phyloP scores from a whole-genome alignment of 805 yeast genomes.

The Candida sphagnicola region DNA sequence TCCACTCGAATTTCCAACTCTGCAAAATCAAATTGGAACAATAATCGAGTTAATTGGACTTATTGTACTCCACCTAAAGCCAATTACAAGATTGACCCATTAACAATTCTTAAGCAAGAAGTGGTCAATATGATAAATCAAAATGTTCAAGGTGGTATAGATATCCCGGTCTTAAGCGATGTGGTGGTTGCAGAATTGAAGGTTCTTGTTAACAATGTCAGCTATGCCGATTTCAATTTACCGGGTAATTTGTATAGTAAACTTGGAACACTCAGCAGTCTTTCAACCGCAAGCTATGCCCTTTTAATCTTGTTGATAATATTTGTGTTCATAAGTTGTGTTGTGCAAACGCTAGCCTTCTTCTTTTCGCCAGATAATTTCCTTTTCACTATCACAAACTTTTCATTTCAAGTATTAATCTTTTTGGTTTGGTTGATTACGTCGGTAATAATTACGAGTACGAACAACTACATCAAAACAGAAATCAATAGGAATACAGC shows the following conservation, averaged over 20 bases:
- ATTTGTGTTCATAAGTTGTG: slow-evolving; percentile 42
- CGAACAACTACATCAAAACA: slow-evolving; percentile 45
- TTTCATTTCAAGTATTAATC: slow-evolving; percentile 41
- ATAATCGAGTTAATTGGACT: slow-evolving; percentile 31
- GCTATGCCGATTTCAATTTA: slow-evolving; percentile 35
- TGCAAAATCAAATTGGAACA: slow-evolving; percentile 15
- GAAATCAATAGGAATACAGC: slow-evolving; percentile 47
- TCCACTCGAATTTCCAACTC: not conserved
- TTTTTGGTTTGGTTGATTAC: slow-evolving; percentile 42
- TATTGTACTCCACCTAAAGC: slow-evolving; percentile 54
- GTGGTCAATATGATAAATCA: slow-evolving; percentile 22
- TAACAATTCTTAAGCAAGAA: slow-evolving; percentile 30
- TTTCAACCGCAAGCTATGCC: slow-evolving; percentile 56
- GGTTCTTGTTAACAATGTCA: slow-evolving; percentile 19
- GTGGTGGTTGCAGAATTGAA: slow-evolving; percentile 15
- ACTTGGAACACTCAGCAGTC: slow-evolving; percentile 37
- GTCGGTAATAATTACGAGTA: slow-evolving; percentile 61
- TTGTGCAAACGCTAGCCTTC: slow-evolving; percentile 42
- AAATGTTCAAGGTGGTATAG: slow-evolving; percentile 19
- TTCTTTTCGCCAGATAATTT: slow-evolving; percentile 42
- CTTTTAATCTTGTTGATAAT: slow-evolving; percentile 28
- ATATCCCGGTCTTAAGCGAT: slow-evolving; percentile 15
- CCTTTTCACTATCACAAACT: slow-evolving; percentile 44
- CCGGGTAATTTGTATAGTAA: slow-evolving; percentile 54
- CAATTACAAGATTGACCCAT: slow-evolving; percentile 56